Evolutionary conservation across 2,329 filamentous ascomycete species (phyloP).

Genomic region (Claviceps purpurea): DNA sequence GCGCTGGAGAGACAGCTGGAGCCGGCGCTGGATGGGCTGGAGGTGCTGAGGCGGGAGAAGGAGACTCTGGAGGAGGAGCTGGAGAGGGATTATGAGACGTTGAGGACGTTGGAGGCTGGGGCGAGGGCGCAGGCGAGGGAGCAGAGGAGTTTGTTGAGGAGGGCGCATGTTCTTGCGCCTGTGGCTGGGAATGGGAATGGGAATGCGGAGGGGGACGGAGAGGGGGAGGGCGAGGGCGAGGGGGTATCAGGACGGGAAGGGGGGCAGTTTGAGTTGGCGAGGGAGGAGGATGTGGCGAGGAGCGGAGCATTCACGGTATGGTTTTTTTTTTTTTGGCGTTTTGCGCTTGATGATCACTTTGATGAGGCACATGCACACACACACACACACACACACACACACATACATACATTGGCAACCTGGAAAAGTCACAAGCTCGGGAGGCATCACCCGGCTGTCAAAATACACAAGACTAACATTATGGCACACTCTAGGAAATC

Average conservation of each 20-base stretch:
- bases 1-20: slow-evolving; percentile 45
- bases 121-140: slow-evolving; percentile 39
- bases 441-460: too few relatives aligned
- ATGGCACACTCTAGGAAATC: neutral
- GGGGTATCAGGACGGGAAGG: neutral
- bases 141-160: slow-evolving; percentile 35
- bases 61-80: slow-evolving; percentile 41
- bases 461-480: too few relatives aligned
- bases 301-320: slow-evolving; percentile 9
- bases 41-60: slow-evolving; percentile 45
- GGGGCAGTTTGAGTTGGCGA: slow-evolving; percentile 1
- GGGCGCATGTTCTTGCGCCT: slow-evolving; percentile 37
- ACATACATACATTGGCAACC: neutral
- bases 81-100: slow-evolving; percentile 38
- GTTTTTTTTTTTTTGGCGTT: too few relatives aligned
- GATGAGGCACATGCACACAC: too few relatives aligned
- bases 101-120: slow-evolving; percentile 40
- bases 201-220: slow-evolving; percentile 1
- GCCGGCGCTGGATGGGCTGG: slow-evolving; percentile 48
- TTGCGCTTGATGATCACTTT: too few relatives aligned
- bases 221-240: neutral
- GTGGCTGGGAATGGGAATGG: slow-evolving; percentile 13
- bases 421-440: too few relatives aligned
- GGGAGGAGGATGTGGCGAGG: neutral
- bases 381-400: neutral